phyloP scores from a whole-genome alignment of 2,329 filamentous ascomycete genomes.

The Apiospora aurea region DNA sequence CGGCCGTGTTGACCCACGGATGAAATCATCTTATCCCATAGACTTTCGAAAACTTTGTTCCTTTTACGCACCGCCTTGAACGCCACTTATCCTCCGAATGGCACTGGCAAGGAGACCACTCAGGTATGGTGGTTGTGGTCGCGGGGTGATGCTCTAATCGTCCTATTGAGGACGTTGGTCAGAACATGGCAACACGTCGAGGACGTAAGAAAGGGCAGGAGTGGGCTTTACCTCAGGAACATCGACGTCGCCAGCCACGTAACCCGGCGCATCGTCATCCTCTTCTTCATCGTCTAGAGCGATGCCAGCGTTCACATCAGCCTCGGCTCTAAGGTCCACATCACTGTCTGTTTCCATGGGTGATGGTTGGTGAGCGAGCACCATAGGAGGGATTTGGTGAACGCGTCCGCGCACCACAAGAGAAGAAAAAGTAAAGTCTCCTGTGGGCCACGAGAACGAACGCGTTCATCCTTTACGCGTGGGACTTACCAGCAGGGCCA shows the following conservation, averaged over 20 bases:
- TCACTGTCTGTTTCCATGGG: slow-evolving; percentile 22
- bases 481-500: slow-evolving; percentile 30
- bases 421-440: not conserved
- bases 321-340: slow-evolving; percentile 32
- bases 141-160: slow-evolving; percentile 37
- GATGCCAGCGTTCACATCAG: slow-evolving; percentile 35
- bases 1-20: not conserved
- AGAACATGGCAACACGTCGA: slow-evolving; percentile 30
- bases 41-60: not conserved
- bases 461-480: not conserved
- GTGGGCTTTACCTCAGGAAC: slow-evolving; percentile 35
- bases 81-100: slow-evolving; percentile 37
- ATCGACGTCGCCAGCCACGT: slow-evolving; percentile 7
- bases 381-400: slow-evolving; percentile 16
- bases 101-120: slow-evolving; percentile 36
- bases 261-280: slow-evolving; percentile 27
- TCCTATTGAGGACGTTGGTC: slow-evolving; percentile 42
- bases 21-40: not conserved
- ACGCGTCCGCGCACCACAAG: slow-evolving; percentile 15
- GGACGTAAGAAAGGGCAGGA: not conserved
- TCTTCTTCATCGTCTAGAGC: slow-evolving; percentile 31
- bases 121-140: slow-evolving; percentile 30
- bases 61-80: slow-evolving; percentile 21
- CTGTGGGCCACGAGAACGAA: slow-evolving; percentile 8
- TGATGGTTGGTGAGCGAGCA: slow-evolving; percentile 26